Conservation (phyloP, 768 basidiomycete genomes). For the Termitomyces sp. region DNA sequence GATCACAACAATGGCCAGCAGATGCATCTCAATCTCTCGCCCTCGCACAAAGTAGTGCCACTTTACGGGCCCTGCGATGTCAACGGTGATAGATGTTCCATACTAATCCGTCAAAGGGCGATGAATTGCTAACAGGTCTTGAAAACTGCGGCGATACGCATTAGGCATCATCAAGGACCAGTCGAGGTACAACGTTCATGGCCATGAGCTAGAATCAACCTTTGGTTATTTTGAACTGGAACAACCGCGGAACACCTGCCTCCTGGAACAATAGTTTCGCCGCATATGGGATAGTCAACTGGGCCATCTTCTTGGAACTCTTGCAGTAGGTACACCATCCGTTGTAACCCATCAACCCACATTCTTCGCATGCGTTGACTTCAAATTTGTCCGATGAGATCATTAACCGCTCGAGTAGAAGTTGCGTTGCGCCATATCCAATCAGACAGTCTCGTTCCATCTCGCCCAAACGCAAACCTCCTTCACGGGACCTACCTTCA, state of each 20-base stretch:
- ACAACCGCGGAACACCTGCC: slow-evolving; percentile 39
- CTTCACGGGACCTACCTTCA: slow-evolving; percentile 96
- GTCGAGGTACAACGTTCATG: slow-evolving; percentile 92
- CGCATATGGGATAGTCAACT: slow-evolving; percentile 94
- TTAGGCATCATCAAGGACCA: slow-evolving; percentile 81
- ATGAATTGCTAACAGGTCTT: not conserved
- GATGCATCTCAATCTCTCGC: slow-evolving; percentile 11
- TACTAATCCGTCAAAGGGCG: slow-evolving; percentile 5
- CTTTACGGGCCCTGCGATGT: not conserved
- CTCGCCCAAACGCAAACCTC: slow-evolving; percentile 94
- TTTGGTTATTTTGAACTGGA: not conserved
- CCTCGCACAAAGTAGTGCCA: not conserved
- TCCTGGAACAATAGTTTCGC: slow-evolving; percentile 93
- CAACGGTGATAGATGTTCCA: slow-evolving; percentile 9
- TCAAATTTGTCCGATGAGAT: slow-evolving; percentile 98
- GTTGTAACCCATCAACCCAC: slow-evolving; percentile 92
- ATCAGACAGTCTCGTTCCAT: slow-evolving; percentile 99
- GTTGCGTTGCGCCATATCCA: slow-evolving; percentile 97
- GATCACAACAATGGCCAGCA: slow-evolving; percentile 12
- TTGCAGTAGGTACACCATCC: slow-evolving; percentile 99
- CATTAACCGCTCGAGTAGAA: slow-evolving; percentile 96
- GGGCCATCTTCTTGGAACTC: slow-evolving; percentile 94
- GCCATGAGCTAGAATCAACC: slow-evolving; percentile 72
- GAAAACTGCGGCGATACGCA: not conserved
- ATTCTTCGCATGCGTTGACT: slow-evolving; percentile 92